Evolutionary conservation across 1,284 basidiomycete species (phyloP).

Genomic region (Fomitopsis pinicola): DNA sequence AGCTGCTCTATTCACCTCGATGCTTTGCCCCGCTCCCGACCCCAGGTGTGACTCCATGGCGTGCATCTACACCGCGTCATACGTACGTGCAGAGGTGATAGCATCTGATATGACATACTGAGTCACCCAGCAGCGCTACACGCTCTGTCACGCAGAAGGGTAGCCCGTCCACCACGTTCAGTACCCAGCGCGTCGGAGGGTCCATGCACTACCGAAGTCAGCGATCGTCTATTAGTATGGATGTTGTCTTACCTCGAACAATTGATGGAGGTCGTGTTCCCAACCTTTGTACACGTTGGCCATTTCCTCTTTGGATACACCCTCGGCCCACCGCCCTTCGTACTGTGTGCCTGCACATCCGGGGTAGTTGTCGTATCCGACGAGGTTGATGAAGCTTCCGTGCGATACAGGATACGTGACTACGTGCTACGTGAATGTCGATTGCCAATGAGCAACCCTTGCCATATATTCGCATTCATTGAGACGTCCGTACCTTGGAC

Average conservation of each 20-base stretch:
- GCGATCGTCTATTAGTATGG: no score
- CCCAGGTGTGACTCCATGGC: constrained; percentile 38
- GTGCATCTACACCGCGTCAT: constrained; percentile 25
- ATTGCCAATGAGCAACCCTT: neutral
- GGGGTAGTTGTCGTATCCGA: constrained; percentile 16
- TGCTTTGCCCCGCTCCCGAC: constrained; percentile 37
- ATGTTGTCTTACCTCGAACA: constrained; percentile 16
- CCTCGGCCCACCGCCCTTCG: constrained; percentile 18
- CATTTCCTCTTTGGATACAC: constrained; percentile 19
- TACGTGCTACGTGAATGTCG: constrained; percentile 16
- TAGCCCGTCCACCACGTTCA: constrained; percentile 18
- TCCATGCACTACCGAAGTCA: constrained; percentile 15
- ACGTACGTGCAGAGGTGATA: no score
- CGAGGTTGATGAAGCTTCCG: constrained; percentile 31
- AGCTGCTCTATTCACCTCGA: constrained; percentile 21
- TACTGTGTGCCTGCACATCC: constrained; percentile 18
- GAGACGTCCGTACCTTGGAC: constrained; percentile 28
- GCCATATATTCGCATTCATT: neutral
- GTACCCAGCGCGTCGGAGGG: constrained; percentile 21
- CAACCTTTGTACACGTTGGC: constrained; percentile 17
- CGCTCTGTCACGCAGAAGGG: constrained; percentile 17
- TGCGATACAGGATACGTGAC: constrained; percentile 25
- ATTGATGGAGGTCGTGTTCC: constrained; percentile 20
- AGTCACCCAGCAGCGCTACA: constrained; percentile 23
- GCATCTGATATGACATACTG: constrained; percentile 10